These are phyloP conservation scores for Termitomyces eurrhizus DNA, from an alignment of 768 basidiomycete species.

Conservation along the genomic window DNA sequence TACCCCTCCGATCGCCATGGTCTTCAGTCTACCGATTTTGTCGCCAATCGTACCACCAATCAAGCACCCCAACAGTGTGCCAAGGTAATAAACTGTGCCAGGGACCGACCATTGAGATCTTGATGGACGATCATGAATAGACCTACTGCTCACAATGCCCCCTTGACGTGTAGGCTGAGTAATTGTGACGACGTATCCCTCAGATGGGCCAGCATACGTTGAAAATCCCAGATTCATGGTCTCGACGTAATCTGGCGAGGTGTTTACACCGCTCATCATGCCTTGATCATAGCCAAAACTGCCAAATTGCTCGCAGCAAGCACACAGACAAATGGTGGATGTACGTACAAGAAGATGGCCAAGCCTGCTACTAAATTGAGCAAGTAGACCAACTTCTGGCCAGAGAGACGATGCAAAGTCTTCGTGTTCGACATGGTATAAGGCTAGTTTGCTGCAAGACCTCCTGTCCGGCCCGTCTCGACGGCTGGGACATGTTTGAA, in stretches of 20 bases:
- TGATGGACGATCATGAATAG: not conserved
- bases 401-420: conserved; percentile 11
- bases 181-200: conserved; percentile 39
- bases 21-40: conserved; percentile 35
- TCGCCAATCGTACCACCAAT: conserved; percentile 39
- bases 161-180: conserved; percentile 40
- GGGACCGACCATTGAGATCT: not conserved
- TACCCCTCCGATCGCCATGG: conserved; percentile 34
- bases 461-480: not conserved
- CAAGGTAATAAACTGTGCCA: conserved; percentile 34
- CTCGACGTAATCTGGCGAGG: conserved; percentile 38
- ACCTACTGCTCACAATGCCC: conserved; percentile 39
- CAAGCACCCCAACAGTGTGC: conserved; percentile 36
- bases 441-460: not conserved
- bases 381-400: conserved; percentile 22
- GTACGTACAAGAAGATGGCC: conserved; percentile 28
- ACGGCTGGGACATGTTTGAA: not conserved
- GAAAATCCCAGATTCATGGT: conserved; percentile 37
- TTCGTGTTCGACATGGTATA: not conserved
- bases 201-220: conserved; percentile 33
- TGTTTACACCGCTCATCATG: conserved; percentile 47
- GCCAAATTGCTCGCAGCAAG: not conserved
- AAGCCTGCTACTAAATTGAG: conserved; percentile 28
- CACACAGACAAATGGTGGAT: not conserved
- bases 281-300: conserved; percentile 48